phyloP scores from a whole-genome alignment of 805 yeast genomes.

The Metahyphopichia silvanorum region DNA sequence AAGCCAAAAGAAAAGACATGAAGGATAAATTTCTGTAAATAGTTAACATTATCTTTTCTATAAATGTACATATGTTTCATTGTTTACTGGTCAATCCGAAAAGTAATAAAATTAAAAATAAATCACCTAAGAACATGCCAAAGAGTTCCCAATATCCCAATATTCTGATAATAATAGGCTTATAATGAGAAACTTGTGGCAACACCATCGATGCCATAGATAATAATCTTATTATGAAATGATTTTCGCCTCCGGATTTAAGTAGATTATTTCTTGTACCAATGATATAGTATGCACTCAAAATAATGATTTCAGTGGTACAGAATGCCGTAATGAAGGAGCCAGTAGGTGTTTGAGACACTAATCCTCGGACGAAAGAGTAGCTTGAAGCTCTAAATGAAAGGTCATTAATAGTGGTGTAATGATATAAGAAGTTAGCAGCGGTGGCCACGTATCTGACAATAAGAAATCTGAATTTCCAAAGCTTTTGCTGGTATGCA shows the following conservation, averaged over 20 bases:
- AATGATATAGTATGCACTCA: slow-evolving; percentile 31
- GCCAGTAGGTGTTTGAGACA: slow-evolving; percentile 7
- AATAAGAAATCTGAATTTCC: slow-evolving; percentile 31
- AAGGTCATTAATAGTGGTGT: slow-evolving; percentile 10
- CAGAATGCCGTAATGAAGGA: slow-evolving; percentile 25
- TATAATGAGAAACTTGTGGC: slow-evolving; percentile 28
- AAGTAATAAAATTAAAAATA: slow-evolving; percentile 32
- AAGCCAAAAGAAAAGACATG: slow-evolving; percentile 39
- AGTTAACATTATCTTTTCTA: too few species aligned
- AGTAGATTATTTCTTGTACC: slow-evolving; percentile 21
- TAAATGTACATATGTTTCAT: neutral
- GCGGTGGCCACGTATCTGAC: slow-evolving; percentile 23
- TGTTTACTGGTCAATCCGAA: slow-evolving; percentile 32
- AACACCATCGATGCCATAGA: slow-evolving; percentile 31
- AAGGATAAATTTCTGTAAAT: slow-evolving; percentile 12
- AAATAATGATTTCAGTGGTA: slow-evolving; percentile 29
- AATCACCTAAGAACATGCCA: slow-evolving; percentile 34
- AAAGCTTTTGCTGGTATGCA: slow-evolving; percentile 27
- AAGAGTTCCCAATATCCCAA: slow-evolving; percentile 37
- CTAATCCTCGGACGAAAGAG: slow-evolving; percentile 19
- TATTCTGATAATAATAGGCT: slow-evolving; percentile 22
- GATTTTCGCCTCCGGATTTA: slow-evolving; percentile 20
- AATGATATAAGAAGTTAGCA: slow-evolving; percentile 35
- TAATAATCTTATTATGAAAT: slow-evolving; percentile 22
- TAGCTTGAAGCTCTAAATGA: slow-evolving; percentile 25